Conservation (phyloP, 495 filamentous ascomycete genomes). For the Xylaria longipes region DNA sequence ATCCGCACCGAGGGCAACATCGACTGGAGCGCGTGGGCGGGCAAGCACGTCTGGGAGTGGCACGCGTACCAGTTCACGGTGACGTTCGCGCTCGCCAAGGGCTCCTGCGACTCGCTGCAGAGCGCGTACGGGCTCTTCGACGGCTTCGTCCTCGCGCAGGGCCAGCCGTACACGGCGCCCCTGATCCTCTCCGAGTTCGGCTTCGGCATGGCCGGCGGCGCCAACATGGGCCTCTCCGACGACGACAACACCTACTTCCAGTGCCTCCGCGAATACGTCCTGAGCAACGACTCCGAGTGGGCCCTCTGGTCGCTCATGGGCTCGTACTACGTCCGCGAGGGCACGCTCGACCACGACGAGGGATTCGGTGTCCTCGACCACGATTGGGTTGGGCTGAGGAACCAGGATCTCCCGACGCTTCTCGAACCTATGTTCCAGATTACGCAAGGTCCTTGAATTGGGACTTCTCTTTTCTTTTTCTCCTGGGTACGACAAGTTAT, state of each 20-base stretch:
- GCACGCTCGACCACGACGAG: conserved; percentile 51
- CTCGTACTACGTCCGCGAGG: conserved; percentile 56
- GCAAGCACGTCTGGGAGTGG: conserved; percentile 60
- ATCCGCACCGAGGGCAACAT: conserved; percentile 41
- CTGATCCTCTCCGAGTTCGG: conserved; percentile 58
- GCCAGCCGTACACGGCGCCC: conserved; percentile 51
- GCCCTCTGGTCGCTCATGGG: conserved; percentile 58
- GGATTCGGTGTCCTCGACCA: conserved; percentile 50
- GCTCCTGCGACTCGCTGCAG: conserved; percentile 48
- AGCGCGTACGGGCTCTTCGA: conserved; percentile 47
- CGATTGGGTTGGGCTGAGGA: conserved; percentile 55
- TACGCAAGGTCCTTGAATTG: conserved; percentile 49
- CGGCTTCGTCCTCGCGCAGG: conserved; percentile 54
- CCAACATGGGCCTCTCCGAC: conserved; percentile 41
- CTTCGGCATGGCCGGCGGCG: conserved; percentile 51
- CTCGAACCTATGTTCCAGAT: conserved; percentile 50
- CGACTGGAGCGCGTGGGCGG: conserved; percentile 48
- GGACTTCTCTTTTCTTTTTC: not conserved
- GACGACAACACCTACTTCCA: conserved; percentile 46
- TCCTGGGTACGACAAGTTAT: not conserved
- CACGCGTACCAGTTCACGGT: conserved; percentile 59
- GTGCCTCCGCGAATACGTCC: conserved; percentile 53
- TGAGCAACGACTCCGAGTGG: conserved; percentile 58
- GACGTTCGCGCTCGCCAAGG: conserved; percentile 45
- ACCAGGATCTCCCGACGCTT: conserved; percentile 43